A percentile compares a stretch with the other conserved stretches of the same genome.
Evolutionary conservation across 495 filamentous ascomycete genomes (phyloP).

Genomic region (Trichocladium antarcticum): DNA sequence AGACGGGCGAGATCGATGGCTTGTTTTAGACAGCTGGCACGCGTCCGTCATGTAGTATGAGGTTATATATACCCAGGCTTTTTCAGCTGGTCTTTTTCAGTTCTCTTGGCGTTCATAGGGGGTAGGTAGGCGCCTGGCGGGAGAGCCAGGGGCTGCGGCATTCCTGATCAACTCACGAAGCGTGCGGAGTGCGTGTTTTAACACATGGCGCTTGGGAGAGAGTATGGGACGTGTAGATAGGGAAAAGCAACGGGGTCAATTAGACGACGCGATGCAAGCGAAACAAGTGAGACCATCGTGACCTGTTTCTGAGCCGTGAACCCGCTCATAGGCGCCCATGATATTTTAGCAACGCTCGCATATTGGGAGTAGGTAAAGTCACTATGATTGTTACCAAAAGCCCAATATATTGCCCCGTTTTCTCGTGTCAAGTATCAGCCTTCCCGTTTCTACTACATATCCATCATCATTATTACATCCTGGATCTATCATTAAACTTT

Average conservation of each 20-base stretch:
- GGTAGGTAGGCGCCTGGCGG: neutral
- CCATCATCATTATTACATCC: neutral
- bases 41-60: neutral
- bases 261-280: too few relatives aligned
- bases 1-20: conserved; percentile 92
- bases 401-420: too few relatives aligned
- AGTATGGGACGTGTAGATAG: neutral
- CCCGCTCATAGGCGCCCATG: too few relatives aligned
- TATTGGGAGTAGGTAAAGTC: too few relatives aligned
- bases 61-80: neutral
- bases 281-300: too few relatives aligned
- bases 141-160: neutral
- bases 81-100: neutral
- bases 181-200: conserved; percentile 18
- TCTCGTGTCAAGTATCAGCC: neutral
- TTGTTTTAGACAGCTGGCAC: conserved; percentile 55
- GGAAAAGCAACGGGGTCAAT: neutral
- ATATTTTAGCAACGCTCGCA: too few relatives aligned
- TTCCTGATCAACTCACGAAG: conserved; percentile 18
- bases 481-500: conserved; percentile 4
- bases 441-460: neutral
- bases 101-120: neutral
- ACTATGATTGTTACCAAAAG: too few relatives aligned
- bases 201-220: conserved; percentile 21
- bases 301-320: too few relatives aligned